Evolutionary conservation across 2,329 filamentous ascomycete genomes (phyloP).

Genomic region (Cytospora chrysosperma): DNA sequence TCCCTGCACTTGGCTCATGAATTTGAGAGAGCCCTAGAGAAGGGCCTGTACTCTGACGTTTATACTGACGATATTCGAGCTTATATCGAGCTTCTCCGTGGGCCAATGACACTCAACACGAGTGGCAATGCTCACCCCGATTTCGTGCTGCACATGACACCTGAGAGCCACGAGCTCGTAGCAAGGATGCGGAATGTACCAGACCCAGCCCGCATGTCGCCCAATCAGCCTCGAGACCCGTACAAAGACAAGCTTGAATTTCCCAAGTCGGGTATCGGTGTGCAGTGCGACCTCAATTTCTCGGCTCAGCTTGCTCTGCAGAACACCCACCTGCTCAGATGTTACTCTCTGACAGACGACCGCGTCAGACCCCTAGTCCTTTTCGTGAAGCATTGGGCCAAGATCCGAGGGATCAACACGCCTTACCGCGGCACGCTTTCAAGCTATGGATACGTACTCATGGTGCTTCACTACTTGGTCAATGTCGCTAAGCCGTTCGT

Average conservation of each 20-base stretch:
- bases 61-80: constrained; percentile 40
- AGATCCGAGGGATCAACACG: constrained; percentile 79
- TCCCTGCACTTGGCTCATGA: constrained; percentile 55
- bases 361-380: constrained; percentile 76
- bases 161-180: constrained; percentile 36
- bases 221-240: constrained; percentile 52
- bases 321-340: constrained; percentile 79
- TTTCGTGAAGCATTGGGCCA: constrained; percentile 91
- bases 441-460: constrained; percentile 87
- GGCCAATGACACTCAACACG: constrained; percentile 32
- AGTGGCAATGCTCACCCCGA: constrained; percentile 30
- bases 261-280: constrained; percentile 72
- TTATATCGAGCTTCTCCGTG: constrained; percentile 53
- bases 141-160: constrained; percentile 39
- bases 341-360: constrained; percentile 76
- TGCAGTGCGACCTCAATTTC: constrained; percentile 92
- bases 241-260: constrained; percentile 69
- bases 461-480: constrained; percentile 88
- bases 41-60: constrained; percentile 43
- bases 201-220: constrained; percentile 49
- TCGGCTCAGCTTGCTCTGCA: constrained; percentile 79
- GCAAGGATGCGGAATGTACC: constrained; percentile 45
- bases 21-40: constrained; percentile 53
- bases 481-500: constrained; percentile 80
- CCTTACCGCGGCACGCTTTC: constrained; percentile 83